phyloP scores from a whole-genome alignment of 2,329 filamentous ascomycete genomes.

The Ramularia endophylla region DNA sequence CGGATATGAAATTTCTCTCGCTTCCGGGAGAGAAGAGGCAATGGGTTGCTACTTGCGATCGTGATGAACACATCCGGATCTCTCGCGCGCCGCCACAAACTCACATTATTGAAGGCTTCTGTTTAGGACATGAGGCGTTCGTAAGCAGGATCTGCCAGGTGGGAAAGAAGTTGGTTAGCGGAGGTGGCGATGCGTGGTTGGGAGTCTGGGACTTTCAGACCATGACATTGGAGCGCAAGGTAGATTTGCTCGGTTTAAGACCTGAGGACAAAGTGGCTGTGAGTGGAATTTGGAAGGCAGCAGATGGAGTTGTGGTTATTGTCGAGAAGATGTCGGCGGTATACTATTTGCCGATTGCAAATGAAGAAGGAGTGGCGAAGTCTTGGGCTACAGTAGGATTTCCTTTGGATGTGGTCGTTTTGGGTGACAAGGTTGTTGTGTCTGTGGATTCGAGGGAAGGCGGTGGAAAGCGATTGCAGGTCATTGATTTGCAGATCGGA shows the following conservation, averaged over 20 bases:
- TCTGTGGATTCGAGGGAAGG: conserved; percentile 14
- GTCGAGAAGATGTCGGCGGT: conserved; percentile 52
- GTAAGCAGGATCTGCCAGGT: conserved; percentile 66
- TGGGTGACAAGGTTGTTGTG: conserved; percentile 11
- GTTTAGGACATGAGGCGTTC: conserved; percentile 82
- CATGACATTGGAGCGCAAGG: conserved; percentile 49
- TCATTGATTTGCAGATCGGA: neutral
- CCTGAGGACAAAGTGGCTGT: conserved; percentile 38
- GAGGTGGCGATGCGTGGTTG: conserved; percentile 75
- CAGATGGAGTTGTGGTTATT: conserved; percentile 32
- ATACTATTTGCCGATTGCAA: conserved; percentile 40
- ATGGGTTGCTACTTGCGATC: conserved; percentile 63
- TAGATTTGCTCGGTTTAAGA: conserved; percentile 39
- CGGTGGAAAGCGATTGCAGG: neutral
- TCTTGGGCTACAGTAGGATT: neutral
- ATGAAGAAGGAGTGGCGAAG: neutral
- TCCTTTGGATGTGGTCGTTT: conserved; percentile 13
- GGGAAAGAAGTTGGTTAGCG: conserved; percentile 66
- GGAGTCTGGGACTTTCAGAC: conserved; percentile 76
- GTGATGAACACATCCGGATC: conserved; percentile 81
- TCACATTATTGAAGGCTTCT: conserved; percentile 84
- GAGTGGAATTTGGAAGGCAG: conserved; percentile 45
- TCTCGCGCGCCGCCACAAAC: conserved; percentile 76
- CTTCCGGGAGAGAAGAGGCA: conserved; percentile 41
- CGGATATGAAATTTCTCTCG: conserved; percentile 56